phyloP scores from a whole-genome alignment of 169 alveolate species.

The Eimeria acervulina region DNA sequence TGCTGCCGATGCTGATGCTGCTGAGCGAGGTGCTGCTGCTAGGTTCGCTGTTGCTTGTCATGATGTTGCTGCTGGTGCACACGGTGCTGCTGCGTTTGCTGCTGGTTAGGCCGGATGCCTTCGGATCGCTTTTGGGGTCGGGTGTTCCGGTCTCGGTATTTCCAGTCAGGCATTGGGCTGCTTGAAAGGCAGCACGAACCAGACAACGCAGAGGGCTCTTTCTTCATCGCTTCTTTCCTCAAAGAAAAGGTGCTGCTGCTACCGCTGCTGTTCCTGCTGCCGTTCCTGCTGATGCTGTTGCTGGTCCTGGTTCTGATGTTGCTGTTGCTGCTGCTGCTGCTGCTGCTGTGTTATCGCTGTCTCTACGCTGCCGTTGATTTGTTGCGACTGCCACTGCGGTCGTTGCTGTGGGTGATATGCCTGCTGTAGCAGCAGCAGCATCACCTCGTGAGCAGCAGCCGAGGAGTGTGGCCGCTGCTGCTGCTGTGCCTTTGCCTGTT shows the following conservation, averaged over 20 bases:
- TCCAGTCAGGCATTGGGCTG: constrained; percentile 65
- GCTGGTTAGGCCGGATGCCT: constrained; percentile 43
- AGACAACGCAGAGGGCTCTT: constrained; percentile 22
- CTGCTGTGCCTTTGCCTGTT: too few species aligned
- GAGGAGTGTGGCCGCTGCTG: too few species aligned
- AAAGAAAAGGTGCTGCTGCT: constrained; percentile 34
- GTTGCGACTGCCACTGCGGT: not conserved
- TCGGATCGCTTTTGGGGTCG: constrained; percentile 63
- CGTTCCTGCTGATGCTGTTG: not conserved
- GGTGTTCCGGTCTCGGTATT: constrained; percentile 60
- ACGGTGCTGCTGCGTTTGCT: too few species aligned
- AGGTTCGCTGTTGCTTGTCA: too few species aligned
- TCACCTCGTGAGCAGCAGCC: too few species aligned
- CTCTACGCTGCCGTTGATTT: not conserved
- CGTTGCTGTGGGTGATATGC: not conserved
- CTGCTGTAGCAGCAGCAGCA: too few species aligned
- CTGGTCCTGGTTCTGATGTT: too few species aligned
- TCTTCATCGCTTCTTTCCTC: not conserved
- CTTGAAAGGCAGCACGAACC: constrained; percentile 2
- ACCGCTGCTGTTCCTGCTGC: not conserved
- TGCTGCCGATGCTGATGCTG: too few species aligned
- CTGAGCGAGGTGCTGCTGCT: too few species aligned
- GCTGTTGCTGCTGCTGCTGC: constrained; percentile 1
- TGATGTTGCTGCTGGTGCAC: too few species aligned
- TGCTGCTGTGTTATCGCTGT: not conserved